These are phyloP conservation scores for Oldenlandia corymbosa DNA, from an alignment of 257 asterid species.

Conservation along the genomic window DNA sequence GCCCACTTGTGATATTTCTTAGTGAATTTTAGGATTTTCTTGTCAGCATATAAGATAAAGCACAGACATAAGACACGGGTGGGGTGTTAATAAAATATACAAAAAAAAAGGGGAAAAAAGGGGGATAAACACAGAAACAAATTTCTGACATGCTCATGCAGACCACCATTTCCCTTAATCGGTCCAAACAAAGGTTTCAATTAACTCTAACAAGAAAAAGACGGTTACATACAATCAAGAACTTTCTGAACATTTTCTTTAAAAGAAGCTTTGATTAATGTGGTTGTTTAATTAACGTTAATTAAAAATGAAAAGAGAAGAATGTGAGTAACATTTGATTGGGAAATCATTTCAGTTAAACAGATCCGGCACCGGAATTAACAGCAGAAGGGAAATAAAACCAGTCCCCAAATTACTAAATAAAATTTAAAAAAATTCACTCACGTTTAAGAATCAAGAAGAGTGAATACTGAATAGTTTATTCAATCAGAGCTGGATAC, in stretches of 20 bases:
- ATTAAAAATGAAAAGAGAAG: not conserved
- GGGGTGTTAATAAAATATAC: no score
- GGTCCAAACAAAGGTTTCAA: conserved; percentile 1
- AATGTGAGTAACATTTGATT: not conserved
- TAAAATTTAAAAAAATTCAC: no score
- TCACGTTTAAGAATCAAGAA: not conserved
- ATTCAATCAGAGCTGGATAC: not conserved
- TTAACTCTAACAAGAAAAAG: not conserved
- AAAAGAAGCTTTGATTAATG: not conserved
- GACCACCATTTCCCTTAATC: conserved; percentile 2
- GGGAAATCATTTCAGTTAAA: not conserved
- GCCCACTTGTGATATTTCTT: not conserved
- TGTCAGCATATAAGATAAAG: conserved; percentile 6
- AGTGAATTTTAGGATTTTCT: not conserved
- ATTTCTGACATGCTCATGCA: conserved; percentile 8
- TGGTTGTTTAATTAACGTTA: not conserved
- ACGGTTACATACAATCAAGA: conserved; percentile 2
- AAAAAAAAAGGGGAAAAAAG: no score
- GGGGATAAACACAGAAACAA: not conserved
- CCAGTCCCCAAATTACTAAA: no score
- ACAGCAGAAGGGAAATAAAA: not conserved
- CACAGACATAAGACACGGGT: not conserved
- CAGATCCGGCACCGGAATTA: not conserved
- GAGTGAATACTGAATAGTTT: not conserved
- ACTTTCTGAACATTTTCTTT: not conserved